phyloP scores from a whole-genome alignment of 129 eudicot genomes.

The Apium graveolens region DNA sequence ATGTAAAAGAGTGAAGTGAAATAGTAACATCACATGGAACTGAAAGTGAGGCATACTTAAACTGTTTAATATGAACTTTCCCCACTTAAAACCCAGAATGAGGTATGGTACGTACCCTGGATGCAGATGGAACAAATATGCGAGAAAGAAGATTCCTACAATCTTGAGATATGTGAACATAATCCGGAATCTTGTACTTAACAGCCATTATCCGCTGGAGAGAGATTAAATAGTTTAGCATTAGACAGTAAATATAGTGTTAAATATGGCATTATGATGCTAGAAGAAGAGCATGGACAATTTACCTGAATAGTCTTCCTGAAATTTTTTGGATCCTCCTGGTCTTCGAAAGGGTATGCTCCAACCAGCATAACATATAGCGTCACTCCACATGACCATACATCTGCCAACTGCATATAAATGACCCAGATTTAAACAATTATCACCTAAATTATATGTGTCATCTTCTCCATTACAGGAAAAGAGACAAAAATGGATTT shows the following conservation, averaged over 20 bases:
- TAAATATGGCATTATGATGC: background rate
- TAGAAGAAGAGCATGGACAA: slow-evolving; percentile 5
- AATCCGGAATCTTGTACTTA: slow-evolving; percentile 87
- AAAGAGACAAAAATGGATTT: background rate
- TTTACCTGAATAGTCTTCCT: slow-evolving; percentile 86
- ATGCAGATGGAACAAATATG: slow-evolving; percentile 66
- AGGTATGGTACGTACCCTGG: slow-evolving; percentile 46
- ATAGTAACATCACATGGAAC: background rate
- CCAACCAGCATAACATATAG: slow-evolving; percentile 98
- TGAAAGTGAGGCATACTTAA: background rate
- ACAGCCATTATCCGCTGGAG: slow-evolving; percentile 71
- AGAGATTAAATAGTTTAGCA: background rate
- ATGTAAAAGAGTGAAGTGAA: background rate
- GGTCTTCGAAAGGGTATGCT: slow-evolving; percentile 98
- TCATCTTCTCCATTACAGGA: background rate
- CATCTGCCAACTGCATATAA: slow-evolving; percentile 79
- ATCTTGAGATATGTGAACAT: slow-evolving; percentile 95
- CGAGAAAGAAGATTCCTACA: slow-evolving; percentile 92
- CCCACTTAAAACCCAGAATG: slow-evolving; percentile 1
- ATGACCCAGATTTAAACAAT: background rate
- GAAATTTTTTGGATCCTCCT: slow-evolving; percentile 89
- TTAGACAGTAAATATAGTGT: background rate
- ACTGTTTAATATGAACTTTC: background rate
- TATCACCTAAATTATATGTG: background rate
- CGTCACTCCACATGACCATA: slow-evolving; percentile 99